These are phyloP conservation scores for Helianthus tuberosus DNA, from an alignment of 129 eudicot genomes.

Conservation along the genomic window DNA sequence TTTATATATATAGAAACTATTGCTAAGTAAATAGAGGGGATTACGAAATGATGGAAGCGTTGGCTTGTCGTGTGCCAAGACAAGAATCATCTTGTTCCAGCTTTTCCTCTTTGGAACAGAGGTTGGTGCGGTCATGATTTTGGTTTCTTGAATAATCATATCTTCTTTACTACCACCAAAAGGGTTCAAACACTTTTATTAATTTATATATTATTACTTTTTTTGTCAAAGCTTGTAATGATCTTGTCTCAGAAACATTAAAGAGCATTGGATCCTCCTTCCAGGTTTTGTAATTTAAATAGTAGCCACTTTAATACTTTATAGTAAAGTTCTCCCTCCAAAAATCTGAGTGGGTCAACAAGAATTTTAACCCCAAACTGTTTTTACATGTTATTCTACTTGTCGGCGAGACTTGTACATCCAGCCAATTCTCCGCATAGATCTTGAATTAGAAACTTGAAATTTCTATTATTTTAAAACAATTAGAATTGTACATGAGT, in stretches of 20 bases:
- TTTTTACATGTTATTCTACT: neutral
- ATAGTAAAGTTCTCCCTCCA: neutral
- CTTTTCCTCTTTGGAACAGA: neutral
- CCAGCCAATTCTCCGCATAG: too few relatives aligned
- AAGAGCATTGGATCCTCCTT: conserved; percentile 37
- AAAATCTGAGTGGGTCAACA: neutral
- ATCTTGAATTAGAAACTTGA: too few relatives aligned
- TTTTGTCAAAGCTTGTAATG: conserved; percentile 32
- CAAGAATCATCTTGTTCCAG: conserved; percentile 26
- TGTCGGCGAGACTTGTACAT: too few relatives aligned
- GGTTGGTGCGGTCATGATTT: conserved; percentile 34
- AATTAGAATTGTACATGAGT: too few relatives aligned
- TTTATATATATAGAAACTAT: neutral
- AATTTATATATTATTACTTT: neutral
- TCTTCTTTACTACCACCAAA: conserved; percentile 26
- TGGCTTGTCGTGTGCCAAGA: conserved; percentile 30
- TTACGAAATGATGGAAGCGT: conserved; percentile 1
- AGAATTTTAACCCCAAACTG: neutral
- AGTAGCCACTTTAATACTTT: neutral
- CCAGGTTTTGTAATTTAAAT: conserved; percentile 5
- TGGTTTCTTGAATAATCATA: conserved; percentile 28
- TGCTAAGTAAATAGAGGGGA: neutral
- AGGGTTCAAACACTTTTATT: conserved; percentile 28
- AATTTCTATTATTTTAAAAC: too few relatives aligned
- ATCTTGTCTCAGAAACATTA: conserved; percentile 31